These are phyloP conservation scores for Chlorociboria aeruginascens DNA, from an alignment of 495 filamentous ascomycete species.

Conservation along the genomic window DNA sequence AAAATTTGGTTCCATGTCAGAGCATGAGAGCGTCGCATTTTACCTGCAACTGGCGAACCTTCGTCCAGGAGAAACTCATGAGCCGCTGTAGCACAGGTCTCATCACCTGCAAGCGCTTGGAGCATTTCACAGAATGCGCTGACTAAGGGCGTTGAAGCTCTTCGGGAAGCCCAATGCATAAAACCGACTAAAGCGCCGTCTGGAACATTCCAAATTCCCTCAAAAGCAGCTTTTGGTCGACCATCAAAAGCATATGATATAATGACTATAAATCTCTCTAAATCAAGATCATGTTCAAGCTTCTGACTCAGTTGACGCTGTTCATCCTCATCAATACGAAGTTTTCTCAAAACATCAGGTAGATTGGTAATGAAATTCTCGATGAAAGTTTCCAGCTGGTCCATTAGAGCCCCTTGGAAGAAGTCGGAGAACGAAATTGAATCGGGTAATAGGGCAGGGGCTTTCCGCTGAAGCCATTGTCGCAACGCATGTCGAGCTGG, in stretches of 20 bases:
- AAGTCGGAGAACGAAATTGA: conserved; percentile 44
- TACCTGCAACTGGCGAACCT: conserved; percentile 54
- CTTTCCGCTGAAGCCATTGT: conserved; percentile 64
- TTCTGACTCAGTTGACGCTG: conserved; percentile 61
- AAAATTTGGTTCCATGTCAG: conserved; percentile 91
- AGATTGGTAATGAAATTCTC: conserved; percentile 89
- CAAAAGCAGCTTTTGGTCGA: conserved; percentile 58
- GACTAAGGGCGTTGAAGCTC: conserved; percentile 84
- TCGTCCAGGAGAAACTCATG: conserved; percentile 89
- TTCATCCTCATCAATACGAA: conserved; percentile 83
- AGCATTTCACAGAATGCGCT: conserved; percentile 96
- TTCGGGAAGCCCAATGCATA: conserved; percentile 84
- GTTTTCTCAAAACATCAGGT: conserved; percentile 75
- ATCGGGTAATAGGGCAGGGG: conserved; percentile 51
- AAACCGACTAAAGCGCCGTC: conserved; percentile 90
- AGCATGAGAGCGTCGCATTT: conserved; percentile 64
- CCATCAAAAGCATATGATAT: conserved; percentile 86
- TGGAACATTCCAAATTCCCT: conserved; percentile 77
- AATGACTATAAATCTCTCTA: conserved; percentile 86
- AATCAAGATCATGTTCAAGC: conserved; percentile 62
- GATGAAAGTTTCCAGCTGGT: conserved; percentile 72
- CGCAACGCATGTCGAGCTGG: conserved; percentile 63
- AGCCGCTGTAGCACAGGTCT: conserved; percentile 65
- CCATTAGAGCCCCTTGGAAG: conserved; percentile 60
- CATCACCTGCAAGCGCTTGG: conserved; percentile 67